Conservation (phyloP, 2,329 filamentous ascomycete species). For the Cladophialophora psammophila region DNA sequence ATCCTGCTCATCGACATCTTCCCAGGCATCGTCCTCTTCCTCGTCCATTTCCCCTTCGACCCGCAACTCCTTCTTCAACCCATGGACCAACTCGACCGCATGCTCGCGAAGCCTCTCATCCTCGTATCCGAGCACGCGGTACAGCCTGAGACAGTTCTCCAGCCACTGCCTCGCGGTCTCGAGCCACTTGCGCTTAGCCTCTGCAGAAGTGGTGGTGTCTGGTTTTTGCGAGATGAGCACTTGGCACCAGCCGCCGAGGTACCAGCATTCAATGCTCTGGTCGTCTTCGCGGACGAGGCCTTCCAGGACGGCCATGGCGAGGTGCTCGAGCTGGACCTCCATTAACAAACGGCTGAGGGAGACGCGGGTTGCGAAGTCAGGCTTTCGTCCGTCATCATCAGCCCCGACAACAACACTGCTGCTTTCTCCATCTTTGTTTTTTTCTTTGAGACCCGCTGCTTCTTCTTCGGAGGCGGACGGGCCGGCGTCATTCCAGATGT, state of each 20-base stretch:
- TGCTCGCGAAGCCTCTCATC: slow-evolving; percentile 56
- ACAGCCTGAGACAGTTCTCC: slow-evolving; percentile 80
- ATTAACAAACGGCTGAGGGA: slow-evolving; percentile 85
- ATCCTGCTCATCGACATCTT: slow-evolving; percentile 64
- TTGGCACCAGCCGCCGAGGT: slow-evolving; percentile 92
- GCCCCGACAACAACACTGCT: too few relatives aligned
- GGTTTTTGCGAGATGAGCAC: slow-evolving; percentile 68
- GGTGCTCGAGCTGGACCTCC: slow-evolving; percentile 84
- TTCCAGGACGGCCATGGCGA: slow-evolving; percentile 85
- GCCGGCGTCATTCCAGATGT: slow-evolving; percentile 77
- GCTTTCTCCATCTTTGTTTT: neutral
- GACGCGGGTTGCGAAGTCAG: slow-evolving; percentile 85
- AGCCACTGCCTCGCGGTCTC: slow-evolving; percentile 75
- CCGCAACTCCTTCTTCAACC: slow-evolving; percentile 70
- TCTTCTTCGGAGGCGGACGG: slow-evolving; percentile 70
- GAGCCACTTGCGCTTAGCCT: slow-evolving; percentile 45
- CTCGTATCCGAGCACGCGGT: slow-evolving; percentile 77
- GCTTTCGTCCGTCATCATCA: slow-evolving; percentile 47
- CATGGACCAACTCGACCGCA: slow-evolving; percentile 53
- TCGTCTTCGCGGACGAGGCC: slow-evolving; percentile 88
- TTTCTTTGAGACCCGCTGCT: slow-evolving; percentile 54
- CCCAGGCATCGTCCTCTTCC: slow-evolving; percentile 61
- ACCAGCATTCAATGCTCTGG: slow-evolving; percentile 94
- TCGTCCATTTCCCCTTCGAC: slow-evolving; percentile 65
- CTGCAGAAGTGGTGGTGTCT: slow-evolving; percentile 46